Evolutionary conservation across 2,329 filamentous ascomycete species (phyloP).

Genomic region (Ophiostoma sp.): DNA sequence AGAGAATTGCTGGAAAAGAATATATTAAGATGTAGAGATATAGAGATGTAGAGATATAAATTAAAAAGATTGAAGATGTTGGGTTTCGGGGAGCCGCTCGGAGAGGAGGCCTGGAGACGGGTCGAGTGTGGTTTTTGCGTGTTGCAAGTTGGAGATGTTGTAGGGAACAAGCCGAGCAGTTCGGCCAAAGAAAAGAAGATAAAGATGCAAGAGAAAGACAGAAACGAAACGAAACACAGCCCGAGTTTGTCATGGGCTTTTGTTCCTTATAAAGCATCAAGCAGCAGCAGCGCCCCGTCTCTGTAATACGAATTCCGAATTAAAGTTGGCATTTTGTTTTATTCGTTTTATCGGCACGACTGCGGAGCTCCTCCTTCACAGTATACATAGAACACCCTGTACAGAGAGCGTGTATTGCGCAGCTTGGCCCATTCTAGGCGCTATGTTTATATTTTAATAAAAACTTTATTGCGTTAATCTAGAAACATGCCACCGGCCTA

Average conservation of each 20-base stretch:
- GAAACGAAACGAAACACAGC: not conserved
- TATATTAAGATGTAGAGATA: too few species aligned
- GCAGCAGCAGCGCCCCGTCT: too few species aligned
- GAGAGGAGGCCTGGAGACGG: too few species aligned
- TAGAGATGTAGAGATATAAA: too few species aligned
- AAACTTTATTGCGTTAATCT: not conserved
- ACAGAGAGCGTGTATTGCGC: too few species aligned
- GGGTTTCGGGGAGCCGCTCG: not conserved
- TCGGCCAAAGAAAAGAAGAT: not conserved
- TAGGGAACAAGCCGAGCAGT: not conserved
- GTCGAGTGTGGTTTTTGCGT: not conserved
- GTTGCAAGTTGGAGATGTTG: not conserved
- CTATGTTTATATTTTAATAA: not conserved
- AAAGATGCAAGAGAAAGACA: not conserved
- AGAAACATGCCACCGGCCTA: not conserved
- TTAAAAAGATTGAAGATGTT: too few species aligned
- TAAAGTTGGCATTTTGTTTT: not conserved
- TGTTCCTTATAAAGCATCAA: not conserved
- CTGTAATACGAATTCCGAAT: not conserved
- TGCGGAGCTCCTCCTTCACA: constrained; percentile 4
- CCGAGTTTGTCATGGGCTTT: not conserved
- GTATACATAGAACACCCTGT: too few species aligned
- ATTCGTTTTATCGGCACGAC: not conserved
- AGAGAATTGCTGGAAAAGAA: not conserved
- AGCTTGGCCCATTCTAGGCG: not conserved